Percentiles rank a stretch among this genome's conserved stretches.
Evolutionary conservation across 805 yeast genomes (phyloP).

Genomic region (Wickerhamiella kazuoi): DNA sequence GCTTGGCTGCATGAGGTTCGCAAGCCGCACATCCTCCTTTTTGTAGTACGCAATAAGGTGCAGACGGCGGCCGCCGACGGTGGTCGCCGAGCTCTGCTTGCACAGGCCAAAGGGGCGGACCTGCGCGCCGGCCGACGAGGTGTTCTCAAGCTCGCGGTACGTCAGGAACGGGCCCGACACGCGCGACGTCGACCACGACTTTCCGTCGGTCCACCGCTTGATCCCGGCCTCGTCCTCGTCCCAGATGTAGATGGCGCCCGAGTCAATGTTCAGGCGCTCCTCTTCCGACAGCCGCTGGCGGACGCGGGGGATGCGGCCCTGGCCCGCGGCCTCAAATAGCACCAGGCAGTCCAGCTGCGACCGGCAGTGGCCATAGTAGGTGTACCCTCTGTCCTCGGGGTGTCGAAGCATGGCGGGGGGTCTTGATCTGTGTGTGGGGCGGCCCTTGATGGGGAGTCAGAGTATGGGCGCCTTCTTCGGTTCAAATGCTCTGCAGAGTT

Average conservation of each 20-base stretch:
- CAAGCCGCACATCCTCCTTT: slow-evolving; percentile 16
- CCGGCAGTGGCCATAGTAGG: slow-evolving; percentile 43
- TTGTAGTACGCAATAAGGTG: slow-evolving; percentile 43
- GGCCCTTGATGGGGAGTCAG: too few relatives aligned
- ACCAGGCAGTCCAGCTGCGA: slow-evolving; percentile 45
- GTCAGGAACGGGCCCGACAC: slow-evolving; percentile 46
- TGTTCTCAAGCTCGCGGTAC: slow-evolving; percentile 40
- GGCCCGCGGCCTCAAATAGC: slow-evolving; percentile 46
- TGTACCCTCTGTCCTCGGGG: slow-evolving; percentile 30
- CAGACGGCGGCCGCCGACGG: slow-evolving; percentile 35
- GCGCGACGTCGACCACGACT: slow-evolving; percentile 54
- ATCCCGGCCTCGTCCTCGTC: slow-evolving; percentile 53
- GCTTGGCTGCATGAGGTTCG: slow-evolving; percentile 26
- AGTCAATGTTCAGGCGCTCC: slow-evolving; percentile 35
- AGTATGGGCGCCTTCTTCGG: too few relatives aligned
- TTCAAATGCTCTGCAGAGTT: too few relatives aligned
- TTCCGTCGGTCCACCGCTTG: slow-evolving; percentile 68
- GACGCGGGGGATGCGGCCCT: slow-evolving; percentile 38
- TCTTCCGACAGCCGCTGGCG: slow-evolving; percentile 38
- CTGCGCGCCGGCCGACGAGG: slow-evolving; percentile 20
- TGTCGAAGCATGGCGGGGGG: too few relatives aligned
- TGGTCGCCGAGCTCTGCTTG: slow-evolving; percentile 46
- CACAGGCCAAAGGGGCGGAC: slow-evolving; percentile 37
- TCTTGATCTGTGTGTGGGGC: too few relatives aligned
- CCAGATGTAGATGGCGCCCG: slow-evolving; percentile 55